Evolutionary conservation across 805 yeast genomes (phyloP), one percentile per base, ranked within the genome.

Genomic region (Millerago galiae): DNA sequence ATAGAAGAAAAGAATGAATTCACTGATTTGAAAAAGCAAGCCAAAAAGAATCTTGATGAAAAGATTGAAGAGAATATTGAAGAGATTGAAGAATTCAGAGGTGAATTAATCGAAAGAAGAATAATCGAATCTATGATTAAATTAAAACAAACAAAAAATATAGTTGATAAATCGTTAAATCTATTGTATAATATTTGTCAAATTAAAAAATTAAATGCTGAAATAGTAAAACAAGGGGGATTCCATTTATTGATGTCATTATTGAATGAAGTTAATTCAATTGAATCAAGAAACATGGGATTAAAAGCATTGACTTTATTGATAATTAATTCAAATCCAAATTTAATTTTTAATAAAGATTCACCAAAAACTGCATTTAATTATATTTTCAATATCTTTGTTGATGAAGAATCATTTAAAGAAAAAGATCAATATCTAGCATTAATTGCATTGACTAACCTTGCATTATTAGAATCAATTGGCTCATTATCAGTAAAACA

Each of bases 361-460:
- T 50, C 55, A 1, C 52, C 55, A 10, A 48, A 44, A 33, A 51
- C 51, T 13, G 55, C 56, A 11, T 47, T 54, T 28, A 50, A 52
- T 33, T 50, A 46, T 31, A 36, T 78, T 34, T 66, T 74, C 26
- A 75, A 74, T 39, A 53, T 72, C 26, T 41, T 67, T 12, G 54
- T 46, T 8, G 59, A 55, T 10, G 55, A 54, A 8, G 41, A 29
- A 2, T 38, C 34, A 21, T 32, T 55, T 5, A 45, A 59, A 2
- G 21, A 38, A 3, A 68, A 50, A 31, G 71, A 67, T 44, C 68
- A 71, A 16, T 74, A 71, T 49, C 83, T 79, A 51, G 65, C 80
- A 0, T 61, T 85, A 32, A 55, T 81, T 17, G 86, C 90, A 0
- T 66, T 84, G 25, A 84, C 91, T 1, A 85, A 84, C 31, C 37